A percentile compares a stretch with the other conserved stretches of the same genome.
Evolutionary conservation across 768 basidiomycete species (phyloP).

Genomic region (Russula emetica): DNA sequence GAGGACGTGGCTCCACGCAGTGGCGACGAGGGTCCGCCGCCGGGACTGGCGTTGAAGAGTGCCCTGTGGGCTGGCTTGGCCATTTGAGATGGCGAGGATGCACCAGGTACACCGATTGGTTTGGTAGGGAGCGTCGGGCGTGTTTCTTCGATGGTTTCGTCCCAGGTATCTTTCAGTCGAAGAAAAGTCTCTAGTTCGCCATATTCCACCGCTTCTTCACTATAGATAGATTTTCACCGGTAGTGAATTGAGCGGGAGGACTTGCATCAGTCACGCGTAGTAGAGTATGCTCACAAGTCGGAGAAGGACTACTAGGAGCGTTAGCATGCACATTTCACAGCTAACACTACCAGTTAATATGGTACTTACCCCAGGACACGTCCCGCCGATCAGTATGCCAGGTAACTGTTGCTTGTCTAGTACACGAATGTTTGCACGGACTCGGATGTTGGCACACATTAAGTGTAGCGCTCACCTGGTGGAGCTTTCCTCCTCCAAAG

Average conservation of each 20-base stretch:
- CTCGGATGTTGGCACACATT: background rate
- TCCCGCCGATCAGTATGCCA: conserved; percentile 74
- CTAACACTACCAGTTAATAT: conserved; percentile 12
- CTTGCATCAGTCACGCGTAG: conserved; percentile 6
- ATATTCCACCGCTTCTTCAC: conserved; percentile 83
- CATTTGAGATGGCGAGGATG: conserved; percentile 70
- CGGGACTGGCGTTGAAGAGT: conserved; percentile 42
- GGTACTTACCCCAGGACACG: conserved; percentile 61
- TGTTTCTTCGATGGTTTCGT: conserved; percentile 55
- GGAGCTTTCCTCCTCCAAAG: conserved; percentile 83
- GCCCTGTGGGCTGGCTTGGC: conserved; percentile 64
- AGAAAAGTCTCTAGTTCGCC: conserved; percentile 68
- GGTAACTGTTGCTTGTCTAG: conserved; percentile 81
- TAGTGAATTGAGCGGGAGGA: conserved; percentile 20
- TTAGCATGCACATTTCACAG: conserved; percentile 8
- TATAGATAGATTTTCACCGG: conserved; percentile 31
- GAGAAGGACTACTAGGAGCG: conserved; percentile 50
- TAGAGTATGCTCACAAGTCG: conserved; percentile 55
- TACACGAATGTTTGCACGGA: background rate
- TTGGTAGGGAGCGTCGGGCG: conserved; percentile 49
- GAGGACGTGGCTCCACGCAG: conserved; percentile 13
- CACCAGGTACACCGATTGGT: conserved; percentile 80
- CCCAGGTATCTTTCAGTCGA: conserved; percentile 67
- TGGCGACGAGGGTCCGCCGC: conserved; percentile 32
- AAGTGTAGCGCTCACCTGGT: conserved; percentile 40